Evolutionary conservation across 129 eudicot genomes (phyloP).

Genomic region (Flaveria ramosissima): DNA sequence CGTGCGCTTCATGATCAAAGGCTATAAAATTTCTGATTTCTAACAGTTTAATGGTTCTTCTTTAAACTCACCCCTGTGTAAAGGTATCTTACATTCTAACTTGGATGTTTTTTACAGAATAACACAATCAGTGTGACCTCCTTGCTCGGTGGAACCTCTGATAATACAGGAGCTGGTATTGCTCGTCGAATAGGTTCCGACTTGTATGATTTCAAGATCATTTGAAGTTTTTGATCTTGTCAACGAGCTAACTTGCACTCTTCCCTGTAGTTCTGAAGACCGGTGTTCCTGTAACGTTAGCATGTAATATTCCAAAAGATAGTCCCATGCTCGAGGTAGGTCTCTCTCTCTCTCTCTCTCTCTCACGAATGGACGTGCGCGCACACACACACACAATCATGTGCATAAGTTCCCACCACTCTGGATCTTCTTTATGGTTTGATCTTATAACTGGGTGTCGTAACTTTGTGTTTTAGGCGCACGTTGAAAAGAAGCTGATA

Average conservation of each 20-base stretch:
- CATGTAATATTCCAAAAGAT: slow-evolving; percentile 87
- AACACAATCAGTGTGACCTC: slow-evolving; percentile 72
- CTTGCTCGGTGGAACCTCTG: slow-evolving; percentile 77
- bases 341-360: background rate
- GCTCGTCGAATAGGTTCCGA: slow-evolving; percentile 71
- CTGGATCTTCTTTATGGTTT: background rate
- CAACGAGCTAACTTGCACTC: slow-evolving; percentile 25
- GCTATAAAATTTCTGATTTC: background rate
- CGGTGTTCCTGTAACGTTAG: slow-evolving; percentile 69
- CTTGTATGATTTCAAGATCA: background rate
- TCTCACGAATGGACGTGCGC: too few species aligned
- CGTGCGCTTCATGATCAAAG: background rate
- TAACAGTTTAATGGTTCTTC: background rate
- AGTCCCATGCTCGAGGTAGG: slow-evolving; percentile 84
- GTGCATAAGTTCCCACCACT: background rate
- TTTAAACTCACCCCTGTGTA: background rate
- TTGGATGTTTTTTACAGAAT: slow-evolving; percentile 46
- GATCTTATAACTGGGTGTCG: background rate
- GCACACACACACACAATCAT: background rate
- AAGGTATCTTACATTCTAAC: background rate
- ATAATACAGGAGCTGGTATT: slow-evolving; percentile 85
- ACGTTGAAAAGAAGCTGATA: slow-evolving; percentile 74
- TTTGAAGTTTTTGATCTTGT: background rate
- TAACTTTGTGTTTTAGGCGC: slow-evolving; percentile 46
- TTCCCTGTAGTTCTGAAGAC: slow-evolving; percentile 63